Percentiles rank a stretch among this genome's conserved stretches.
Evolutionary conservation across 257 asterid genomes (phyloP).

Genomic region (Solanum commersonii): DNA sequence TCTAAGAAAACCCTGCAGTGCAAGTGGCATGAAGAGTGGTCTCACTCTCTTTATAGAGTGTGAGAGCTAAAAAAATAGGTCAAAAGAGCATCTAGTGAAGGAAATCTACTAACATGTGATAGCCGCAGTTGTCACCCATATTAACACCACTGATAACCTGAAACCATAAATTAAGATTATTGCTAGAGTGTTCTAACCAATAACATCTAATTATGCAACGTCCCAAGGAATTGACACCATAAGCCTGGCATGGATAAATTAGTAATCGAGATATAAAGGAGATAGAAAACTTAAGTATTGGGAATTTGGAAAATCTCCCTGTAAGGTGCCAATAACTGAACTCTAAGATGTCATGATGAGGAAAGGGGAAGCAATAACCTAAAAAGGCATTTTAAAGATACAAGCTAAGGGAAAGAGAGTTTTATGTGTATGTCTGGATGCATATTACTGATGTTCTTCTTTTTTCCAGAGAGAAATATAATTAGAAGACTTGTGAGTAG

Average conservation of each 20-base stretch:
- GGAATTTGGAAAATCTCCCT: neutral
- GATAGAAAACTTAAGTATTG: neutral
- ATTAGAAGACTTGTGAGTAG: neutral
- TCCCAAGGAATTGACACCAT: neutral
- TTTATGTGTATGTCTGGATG: neutral
- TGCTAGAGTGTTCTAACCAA: neutral
- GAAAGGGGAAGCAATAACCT: neutral
- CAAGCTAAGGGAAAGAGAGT: neutral
- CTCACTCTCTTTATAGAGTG: neutral
- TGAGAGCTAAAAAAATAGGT: neutral
- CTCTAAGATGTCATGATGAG: neutral
- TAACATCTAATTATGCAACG: neutral
- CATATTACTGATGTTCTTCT: neutral
- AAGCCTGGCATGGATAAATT: neutral
- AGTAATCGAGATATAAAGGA: neutral
- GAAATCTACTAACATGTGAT: conserved; percentile 52
- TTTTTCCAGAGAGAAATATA: neutral
- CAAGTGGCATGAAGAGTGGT: neutral
- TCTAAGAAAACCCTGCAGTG: neutral
- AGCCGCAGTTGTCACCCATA: conserved; percentile 83
- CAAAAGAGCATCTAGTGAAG: neutral
- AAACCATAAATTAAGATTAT: conserved; percentile 14
- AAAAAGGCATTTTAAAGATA: neutral
- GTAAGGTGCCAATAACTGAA: neutral
- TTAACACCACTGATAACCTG: conserved; percentile 90